Percentiles rank a stretch among this genome's conserved stretches.
Conservation (phyloP, 2,329 filamentous ascomycete genomes). For the Colletotrichum sp. region DNA sequence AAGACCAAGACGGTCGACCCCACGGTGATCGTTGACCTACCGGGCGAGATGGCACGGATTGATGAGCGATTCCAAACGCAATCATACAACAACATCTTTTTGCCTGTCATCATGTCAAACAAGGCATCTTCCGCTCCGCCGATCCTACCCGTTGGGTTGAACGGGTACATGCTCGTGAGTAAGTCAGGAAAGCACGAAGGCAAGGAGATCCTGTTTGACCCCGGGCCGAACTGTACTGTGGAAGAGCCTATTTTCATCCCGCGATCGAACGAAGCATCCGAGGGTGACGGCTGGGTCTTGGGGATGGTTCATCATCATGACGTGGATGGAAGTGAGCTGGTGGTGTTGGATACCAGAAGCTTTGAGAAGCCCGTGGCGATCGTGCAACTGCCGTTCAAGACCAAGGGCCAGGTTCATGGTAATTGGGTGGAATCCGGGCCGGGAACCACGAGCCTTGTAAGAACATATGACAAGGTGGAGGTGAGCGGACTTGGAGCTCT, state of each 20-base stretch:
- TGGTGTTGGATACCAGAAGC: constrained; percentile 41
- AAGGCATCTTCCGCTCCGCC: neutral
- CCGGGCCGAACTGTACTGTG: constrained; percentile 31
- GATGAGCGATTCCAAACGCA: constrained; percentile 46
- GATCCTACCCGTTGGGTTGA: constrained; percentile 36
- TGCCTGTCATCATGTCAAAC: constrained; percentile 38
- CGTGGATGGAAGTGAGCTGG: neutral
- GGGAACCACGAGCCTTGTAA: neutral
- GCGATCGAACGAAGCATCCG: constrained; percentile 30
- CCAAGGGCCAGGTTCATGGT: constrained; percentile 33
- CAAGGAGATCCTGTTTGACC: neutral
- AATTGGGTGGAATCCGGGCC: constrained; percentile 30
- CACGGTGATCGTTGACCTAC: constrained; percentile 36
- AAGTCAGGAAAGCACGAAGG: neutral
- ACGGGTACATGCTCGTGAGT: neutral
- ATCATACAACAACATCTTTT: constrained; percentile 41
- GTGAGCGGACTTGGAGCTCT: neutral
- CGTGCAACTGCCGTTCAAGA: constrained; percentile 39
- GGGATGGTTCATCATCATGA: constrained; percentile 30
- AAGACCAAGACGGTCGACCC: constrained; percentile 30
- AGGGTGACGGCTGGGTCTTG: constrained; percentile 48
- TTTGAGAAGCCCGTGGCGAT: constrained; percentile 41
- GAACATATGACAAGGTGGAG: neutral
- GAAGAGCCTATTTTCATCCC: constrained; percentile 51
- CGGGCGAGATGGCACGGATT: constrained; percentile 47